These are phyloP conservation scores for Chondrus crispus DNA, from an alignment of 23 red algal genomes.

Conservation along the genomic window DNA sequence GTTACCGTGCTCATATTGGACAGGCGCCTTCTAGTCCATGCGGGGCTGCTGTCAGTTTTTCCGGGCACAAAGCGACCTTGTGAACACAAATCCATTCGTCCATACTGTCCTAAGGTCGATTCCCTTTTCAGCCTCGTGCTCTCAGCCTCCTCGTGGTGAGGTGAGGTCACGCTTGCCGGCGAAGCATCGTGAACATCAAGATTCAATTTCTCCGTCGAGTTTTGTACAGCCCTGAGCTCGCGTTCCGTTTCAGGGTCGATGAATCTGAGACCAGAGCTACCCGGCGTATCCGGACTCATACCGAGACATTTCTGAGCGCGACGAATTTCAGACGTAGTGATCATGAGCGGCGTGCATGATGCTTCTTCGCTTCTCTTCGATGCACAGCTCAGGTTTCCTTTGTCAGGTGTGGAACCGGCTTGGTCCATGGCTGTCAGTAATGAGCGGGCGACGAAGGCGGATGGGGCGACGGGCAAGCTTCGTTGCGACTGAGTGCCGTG, in stretches of 20 bases:
- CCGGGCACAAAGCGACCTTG: too few relatives aligned
- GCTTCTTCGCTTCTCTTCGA: neutral
- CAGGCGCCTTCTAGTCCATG: neutral
- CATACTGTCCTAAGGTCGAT: neutral
- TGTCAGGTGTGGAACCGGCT: neutral
- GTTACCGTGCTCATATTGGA: neutral
- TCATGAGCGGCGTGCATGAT: constrained; percentile 35
- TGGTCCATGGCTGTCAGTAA: neutral
- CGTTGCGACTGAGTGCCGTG: neutral
- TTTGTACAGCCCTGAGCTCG: neutral
- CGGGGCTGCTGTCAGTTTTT: neutral
- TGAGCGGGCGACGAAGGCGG: neutral
- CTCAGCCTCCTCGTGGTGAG: neutral
- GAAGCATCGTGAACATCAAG: neutral
- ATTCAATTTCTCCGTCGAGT: neutral
- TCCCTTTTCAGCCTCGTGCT: neutral
- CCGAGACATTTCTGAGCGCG: constrained; percentile 30
- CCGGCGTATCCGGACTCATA: constrained; percentile 17
- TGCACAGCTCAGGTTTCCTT: too few relatives aligned
- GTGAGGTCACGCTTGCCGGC: neutral
- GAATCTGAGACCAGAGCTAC: neutral
- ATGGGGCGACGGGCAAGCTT: neutral
- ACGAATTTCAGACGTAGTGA: constrained; percentile 5
- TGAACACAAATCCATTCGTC: neutral
- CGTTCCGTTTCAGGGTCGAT: neutral